Percentiles rank a stretch among this genome's conserved stretches.
Conservation (phyloP, 2,329 filamentous ascomycete species). For the Gremmenia infestans region DNA sequence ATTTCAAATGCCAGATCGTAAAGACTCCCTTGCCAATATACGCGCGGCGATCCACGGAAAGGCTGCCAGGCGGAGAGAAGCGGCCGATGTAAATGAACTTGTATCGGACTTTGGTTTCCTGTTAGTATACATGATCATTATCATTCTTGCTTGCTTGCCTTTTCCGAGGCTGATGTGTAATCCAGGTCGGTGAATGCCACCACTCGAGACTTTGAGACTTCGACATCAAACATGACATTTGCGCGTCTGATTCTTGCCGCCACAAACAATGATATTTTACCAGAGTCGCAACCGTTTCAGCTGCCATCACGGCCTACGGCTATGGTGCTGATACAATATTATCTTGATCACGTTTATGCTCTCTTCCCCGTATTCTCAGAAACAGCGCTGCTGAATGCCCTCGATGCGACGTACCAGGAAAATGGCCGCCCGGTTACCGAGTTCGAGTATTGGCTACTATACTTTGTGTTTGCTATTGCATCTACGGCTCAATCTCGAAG, state of each 20-base stretch:
- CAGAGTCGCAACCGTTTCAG: constrained; percentile 52
- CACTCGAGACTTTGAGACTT: constrained; percentile 86
- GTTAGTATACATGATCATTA: constrained; percentile 42
- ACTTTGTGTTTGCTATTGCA: constrained; percentile 83
- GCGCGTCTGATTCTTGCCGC: constrained; percentile 83
- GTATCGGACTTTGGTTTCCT: constrained; percentile 92
- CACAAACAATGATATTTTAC: constrained; percentile 67
- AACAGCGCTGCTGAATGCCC: constrained; percentile 67
- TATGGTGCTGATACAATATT: constrained; percentile 70
- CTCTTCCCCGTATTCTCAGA: constrained; percentile 82
- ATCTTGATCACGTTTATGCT: constrained; percentile 75
- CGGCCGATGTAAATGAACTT: constrained; percentile 82
- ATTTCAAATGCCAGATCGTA: constrained; percentile 48
- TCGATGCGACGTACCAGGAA: constrained; percentile 77
- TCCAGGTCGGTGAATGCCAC: constrained; percentile 86
- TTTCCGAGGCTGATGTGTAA: neutral
- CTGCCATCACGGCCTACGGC: constrained; percentile 69
- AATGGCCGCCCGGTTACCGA: constrained; percentile 54
- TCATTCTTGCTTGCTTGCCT: neutral
- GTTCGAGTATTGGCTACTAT: constrained; percentile 79
- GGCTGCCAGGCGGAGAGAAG: constrained; percentile 63
- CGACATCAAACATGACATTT: constrained; percentile 86
- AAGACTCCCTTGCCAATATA: constrained; percentile 58
- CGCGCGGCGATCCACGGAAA: constrained; percentile 60
- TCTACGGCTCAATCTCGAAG: constrained; percentile 68